Conservation (phyloP, 352 stramenopile genomes). For the Phytophthora litchii region DNA sequence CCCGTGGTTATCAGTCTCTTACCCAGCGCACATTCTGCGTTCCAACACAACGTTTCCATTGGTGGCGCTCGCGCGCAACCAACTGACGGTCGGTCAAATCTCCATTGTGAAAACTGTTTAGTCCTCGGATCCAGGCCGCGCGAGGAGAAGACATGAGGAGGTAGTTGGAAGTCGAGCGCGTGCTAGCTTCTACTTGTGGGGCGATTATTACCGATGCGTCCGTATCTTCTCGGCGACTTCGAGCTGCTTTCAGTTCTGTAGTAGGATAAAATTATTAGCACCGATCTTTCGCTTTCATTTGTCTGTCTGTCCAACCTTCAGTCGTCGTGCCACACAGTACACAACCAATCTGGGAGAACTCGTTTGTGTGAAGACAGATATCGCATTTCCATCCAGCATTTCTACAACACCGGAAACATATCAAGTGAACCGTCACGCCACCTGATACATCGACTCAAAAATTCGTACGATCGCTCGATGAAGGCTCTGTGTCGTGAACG, state of each 20-base stretch:
- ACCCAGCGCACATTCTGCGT: slow-evolving; percentile 49
- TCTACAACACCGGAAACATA: slow-evolving; percentile 31
- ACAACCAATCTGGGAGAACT: slow-evolving; percentile 48
- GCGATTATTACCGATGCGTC: slow-evolving; percentile 15
- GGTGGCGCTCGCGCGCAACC: slow-evolving; percentile 58
- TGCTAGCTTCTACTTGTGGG: slow-evolving; percentile 19
- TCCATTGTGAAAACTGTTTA: slow-evolving; percentile 19
- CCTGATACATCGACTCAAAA: slow-evolving; percentile 11
- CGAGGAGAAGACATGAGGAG: slow-evolving; percentile 39
- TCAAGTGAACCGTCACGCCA: slow-evolving; percentile 3
- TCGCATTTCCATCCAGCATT: slow-evolving; percentile 53
- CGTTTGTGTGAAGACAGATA: slow-evolving; percentile 66
- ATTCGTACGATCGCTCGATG: slow-evolving; percentile 46
- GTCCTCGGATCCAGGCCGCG: slow-evolving; percentile 8
- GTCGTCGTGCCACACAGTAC: slow-evolving; percentile 55
- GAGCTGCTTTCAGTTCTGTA: slow-evolving; percentile 26
- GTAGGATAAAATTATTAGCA: slow-evolving; percentile 3
- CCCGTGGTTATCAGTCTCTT: slow-evolving; percentile 3
- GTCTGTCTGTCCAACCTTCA: slow-evolving; percentile 32
- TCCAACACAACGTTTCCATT: slow-evolving; percentile 73
- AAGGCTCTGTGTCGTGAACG: slow-evolving; percentile 53
- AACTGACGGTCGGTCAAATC: slow-evolving; percentile 58
- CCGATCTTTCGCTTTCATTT: background rate
- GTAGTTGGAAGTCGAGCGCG: slow-evolving; percentile 35
- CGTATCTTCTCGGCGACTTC: slow-evolving; percentile 19